Conservation (phyloP, 2,329 filamentous ascomycete genomes). For the Cladophialophora bantiana region DNA sequence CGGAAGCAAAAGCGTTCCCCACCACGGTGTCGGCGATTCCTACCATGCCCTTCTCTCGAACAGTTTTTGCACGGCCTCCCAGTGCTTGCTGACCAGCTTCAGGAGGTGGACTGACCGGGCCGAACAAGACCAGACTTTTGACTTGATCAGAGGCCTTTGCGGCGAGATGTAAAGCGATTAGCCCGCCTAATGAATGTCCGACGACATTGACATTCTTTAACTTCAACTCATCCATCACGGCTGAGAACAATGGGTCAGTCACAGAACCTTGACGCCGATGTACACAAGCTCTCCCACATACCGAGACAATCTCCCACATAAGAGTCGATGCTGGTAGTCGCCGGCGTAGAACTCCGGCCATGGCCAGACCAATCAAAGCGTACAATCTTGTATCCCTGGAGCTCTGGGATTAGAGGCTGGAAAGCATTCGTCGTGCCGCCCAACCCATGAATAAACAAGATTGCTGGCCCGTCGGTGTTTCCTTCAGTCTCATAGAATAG, state of each 20-base stretch:
- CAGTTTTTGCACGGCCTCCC: conserved; percentile 49
- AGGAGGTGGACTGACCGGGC: conserved; percentile 55
- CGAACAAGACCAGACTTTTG: conserved; percentile 55
- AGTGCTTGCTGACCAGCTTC: conserved; percentile 44
- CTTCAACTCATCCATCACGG: conserved; percentile 18
- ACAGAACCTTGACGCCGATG: too few species aligned
- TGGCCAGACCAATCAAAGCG: conserved; percentile 64
- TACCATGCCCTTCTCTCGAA: conserved; percentile 54
- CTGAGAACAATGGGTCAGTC: conserved; percentile 1
- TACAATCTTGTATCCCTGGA: conserved; percentile 48
- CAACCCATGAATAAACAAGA: conserved; percentile 62
- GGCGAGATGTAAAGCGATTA: conserved; percentile 56
- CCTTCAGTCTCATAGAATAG: conserved; percentile 22
- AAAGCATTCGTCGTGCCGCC: conserved; percentile 57
- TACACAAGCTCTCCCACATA: conserved; percentile 2
- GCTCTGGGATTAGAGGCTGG: conserved; percentile 51
- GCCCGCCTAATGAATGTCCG: conserved; percentile 59
- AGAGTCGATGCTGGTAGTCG: conserved; percentile 38
- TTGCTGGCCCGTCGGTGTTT: conserved; percentile 15
- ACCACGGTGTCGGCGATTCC: conserved; percentile 49
- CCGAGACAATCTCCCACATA: conserved; percentile 21
- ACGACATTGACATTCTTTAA: conserved; percentile 47
- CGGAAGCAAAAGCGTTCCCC: conserved; percentile 19
- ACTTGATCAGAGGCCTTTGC: conserved; percentile 50
- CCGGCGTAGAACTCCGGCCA: conserved; percentile 60